Conservation (phyloP, 352 stramenopile genomes). For the Phytopythium vexans region DNA sequence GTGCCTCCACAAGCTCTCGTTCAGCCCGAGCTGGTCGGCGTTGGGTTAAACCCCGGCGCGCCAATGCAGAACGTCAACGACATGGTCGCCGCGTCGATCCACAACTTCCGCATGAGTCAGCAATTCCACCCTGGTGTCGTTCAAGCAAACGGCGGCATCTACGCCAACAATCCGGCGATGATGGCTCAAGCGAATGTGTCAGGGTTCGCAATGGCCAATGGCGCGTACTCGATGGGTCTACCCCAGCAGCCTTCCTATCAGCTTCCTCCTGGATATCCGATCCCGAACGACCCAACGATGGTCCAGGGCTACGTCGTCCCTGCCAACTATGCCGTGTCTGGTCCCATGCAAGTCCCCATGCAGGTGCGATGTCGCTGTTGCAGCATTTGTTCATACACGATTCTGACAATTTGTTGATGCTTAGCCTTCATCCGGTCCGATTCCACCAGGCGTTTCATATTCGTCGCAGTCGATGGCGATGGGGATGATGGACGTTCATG, state of each 20-base stretch:
- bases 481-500: conserved; percentile 1
- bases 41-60: conserved; percentile 7
- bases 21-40: conserved; percentile 15
- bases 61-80: conserved; percentile 64
- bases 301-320: conserved; percentile 54
- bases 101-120: conserved; percentile 74
- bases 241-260: conserved; percentile 29
- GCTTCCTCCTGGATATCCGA: conserved; percentile 32
- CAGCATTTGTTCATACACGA: conserved; percentile 8
- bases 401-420: background rate
- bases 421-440: conserved; percentile 24
- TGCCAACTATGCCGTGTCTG: conserved; percentile 28
- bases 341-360: conserved; percentile 39
- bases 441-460: conserved; percentile 10
- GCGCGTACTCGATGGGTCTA: background rate
- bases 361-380: conserved; percentile 19
- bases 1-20: conserved; percentile 13
- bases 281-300: conserved; percentile 40
- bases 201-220: conserved; percentile 24
- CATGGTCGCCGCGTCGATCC: conserved; percentile 64
- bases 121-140: conserved; percentile 37
- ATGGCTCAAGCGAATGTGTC: conserved; percentile 14
- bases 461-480: conserved; percentile 1
- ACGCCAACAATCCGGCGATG: conserved; percentile 20
- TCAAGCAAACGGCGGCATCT: conserved; percentile 12